Evolutionary conservation across 2,329 filamentous ascomycete genomes (phyloP).

Genomic region (Fusarium tuaranense): DNA sequence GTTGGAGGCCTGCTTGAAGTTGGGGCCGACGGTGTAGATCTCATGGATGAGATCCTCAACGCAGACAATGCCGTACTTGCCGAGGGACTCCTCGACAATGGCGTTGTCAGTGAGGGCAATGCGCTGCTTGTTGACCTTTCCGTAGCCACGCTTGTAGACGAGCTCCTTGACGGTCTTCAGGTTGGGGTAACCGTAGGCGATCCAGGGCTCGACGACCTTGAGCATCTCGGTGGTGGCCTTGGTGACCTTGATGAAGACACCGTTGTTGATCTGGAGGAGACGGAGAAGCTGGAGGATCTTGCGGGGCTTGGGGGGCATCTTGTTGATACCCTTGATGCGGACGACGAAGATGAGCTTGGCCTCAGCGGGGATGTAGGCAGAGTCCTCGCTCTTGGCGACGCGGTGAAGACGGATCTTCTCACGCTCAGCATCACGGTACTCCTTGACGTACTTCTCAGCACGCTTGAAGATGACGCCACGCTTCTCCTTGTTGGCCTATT

Average conservation of each 20-base stretch:
- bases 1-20: slow-evolving; percentile 99
- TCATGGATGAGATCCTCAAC: slow-evolving; percentile 99
- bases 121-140: slow-evolving; percentile 99
- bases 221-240: slow-evolving; percentile 98
- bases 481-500: slow-evolving; percentile 97
- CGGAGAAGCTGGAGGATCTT: slow-evolving; percentile 99
- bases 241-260: slow-evolving; percentile 96
- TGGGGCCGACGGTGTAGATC: slow-evolving; percentile 98
- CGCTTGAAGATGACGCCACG: slow-evolving; percentile 99
- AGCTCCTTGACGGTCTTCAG: slow-evolving; percentile 99
- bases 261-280: slow-evolving; percentile 99
- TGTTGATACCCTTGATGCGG: slow-evolving; percentile 99
- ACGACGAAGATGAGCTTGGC: slow-evolving; percentile 97
- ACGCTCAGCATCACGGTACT: slow-evolving; percentile 98
- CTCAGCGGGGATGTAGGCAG: slow-evolving; percentile 94
- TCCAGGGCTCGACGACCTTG: slow-evolving; percentile 98
- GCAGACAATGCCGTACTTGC: slow-evolving; percentile 99
- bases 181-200: slow-evolving; percentile 99
- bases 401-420: slow-evolving; percentile 97
- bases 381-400: slow-evolving; percentile 90
- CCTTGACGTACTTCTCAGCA: slow-evolving; percentile 99
- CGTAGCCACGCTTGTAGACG: slow-evolving; percentile 99
- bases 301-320: slow-evolving; percentile 99
- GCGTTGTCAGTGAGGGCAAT: slow-evolving; percentile 96
- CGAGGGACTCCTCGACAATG: slow-evolving; percentile 95